These are phyloP conservation scores for Earliella scabrosa DNA, from an alignment of 1,284 basidiomycete genomes.

Conservation along the genomic window DNA sequence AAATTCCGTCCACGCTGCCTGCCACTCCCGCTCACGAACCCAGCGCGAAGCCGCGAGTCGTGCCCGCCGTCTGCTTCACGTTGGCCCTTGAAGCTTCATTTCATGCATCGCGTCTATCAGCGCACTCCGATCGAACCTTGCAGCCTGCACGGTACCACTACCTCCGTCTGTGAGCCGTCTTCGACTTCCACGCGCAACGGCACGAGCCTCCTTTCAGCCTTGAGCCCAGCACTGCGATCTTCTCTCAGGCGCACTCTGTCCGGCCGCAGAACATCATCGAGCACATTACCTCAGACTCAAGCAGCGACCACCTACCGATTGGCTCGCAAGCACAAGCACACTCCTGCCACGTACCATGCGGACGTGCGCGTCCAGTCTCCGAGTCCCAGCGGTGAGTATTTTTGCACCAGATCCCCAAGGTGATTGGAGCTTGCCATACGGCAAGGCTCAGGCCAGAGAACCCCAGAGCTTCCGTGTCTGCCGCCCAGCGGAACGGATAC, in stretches of 20 bases:
- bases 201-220: no score
- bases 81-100: background rate
- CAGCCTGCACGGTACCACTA: no score
- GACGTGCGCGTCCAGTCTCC: background rate
- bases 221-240: no score
- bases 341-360: background rate
- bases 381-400: slow-evolving; percentile 1
- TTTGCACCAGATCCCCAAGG: background rate
- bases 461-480: background rate
- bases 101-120: background rate
- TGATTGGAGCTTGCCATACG: background rate
- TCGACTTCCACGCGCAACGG: no score
- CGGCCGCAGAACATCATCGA: background rate
- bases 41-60: background rate
- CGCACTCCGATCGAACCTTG: background rate
- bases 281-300: slow-evolving; percentile 7
- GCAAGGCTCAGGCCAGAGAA: background rate
- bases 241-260: background rate
- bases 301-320: background rate
- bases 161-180: no score
- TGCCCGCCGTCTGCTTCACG: background rate
- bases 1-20: background rate
- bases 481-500: background rate
- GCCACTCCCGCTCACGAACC: background rate
- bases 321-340: no score